phyloP scores from a whole-genome alignment of 768 basidiomycete species.

The Auricularia sp. region DNA sequence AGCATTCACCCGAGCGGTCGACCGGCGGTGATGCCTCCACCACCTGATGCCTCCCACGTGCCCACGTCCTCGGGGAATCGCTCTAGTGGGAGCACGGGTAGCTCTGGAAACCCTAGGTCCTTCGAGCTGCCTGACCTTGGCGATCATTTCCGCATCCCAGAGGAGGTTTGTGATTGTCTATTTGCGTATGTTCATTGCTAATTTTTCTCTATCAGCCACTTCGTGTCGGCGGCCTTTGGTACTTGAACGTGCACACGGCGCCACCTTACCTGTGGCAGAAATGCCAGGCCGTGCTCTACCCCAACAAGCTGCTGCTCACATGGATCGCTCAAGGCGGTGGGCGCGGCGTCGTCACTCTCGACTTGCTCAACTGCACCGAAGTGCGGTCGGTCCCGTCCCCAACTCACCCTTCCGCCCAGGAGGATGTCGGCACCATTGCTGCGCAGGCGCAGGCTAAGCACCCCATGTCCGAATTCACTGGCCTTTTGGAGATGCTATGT shows the following conservation, averaged over 20 bases:
- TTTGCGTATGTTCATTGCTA: constrained; percentile 7
- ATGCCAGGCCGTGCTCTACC: constrained; percentile 74
- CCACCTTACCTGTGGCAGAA: constrained; percentile 74
- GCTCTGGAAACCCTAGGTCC: constrained; percentile 30
- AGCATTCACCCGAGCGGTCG: constrained; percentile 5
- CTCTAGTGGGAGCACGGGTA: constrained; percentile 19
- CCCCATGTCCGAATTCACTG: constrained; percentile 27
- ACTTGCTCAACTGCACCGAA: constrained; percentile 76
- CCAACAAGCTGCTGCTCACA: constrained; percentile 73
- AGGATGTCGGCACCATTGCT: constrained; percentile 81
- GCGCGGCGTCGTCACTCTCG: constrained; percentile 76
- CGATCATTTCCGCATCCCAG: constrained; percentile 23
- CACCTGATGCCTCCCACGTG: constrained; percentile 1
- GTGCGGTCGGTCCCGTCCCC: constrained; percentile 79
- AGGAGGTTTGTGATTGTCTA: constrained; percentile 30
- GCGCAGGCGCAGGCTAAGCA: constrained; percentile 48
- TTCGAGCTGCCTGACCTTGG: constrained; percentile 41
- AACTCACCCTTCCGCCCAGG: constrained; percentile 66
- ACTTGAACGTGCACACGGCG: constrained; percentile 80
- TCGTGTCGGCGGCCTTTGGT: constrained; percentile 80
- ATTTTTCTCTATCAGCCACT: constrained; percentile 49
- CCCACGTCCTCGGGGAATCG: not conserved
- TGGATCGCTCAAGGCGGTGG: constrained; percentile 83
- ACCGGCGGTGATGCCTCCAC: constrained; percentile 13
- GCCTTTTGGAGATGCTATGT: constrained; percentile 62